Conservation (phyloP, 257 asterid genomes). For the Cruciata laevipes region DNA sequence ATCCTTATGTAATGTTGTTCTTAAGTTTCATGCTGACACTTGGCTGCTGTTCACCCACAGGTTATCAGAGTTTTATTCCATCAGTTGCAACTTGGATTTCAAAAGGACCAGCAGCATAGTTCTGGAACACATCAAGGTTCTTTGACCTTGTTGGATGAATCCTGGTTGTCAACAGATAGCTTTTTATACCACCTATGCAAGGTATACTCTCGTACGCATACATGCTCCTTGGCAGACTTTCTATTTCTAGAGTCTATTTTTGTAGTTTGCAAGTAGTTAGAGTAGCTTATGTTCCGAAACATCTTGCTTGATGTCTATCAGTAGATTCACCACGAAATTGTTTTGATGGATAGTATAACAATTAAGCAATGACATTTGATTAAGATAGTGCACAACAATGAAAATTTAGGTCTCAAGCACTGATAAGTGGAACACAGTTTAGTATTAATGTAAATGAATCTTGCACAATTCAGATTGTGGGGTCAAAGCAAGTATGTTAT, state of each 20-base stretch:
- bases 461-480: too few species aligned
- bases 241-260: not conserved
- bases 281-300: not conserved
- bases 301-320: not conserved
- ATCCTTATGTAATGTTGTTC: not conserved
- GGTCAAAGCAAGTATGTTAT: too few species aligned
- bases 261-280: not conserved
- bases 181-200: slow-evolving; percentile 79
- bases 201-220: slow-evolving; percentile 28
- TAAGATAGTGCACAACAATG: not conserved
- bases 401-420: too few species aligned
- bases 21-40: slow-evolving; percentile 12
- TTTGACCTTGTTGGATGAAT: slow-evolving; percentile 62
- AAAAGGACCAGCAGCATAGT: slow-evolving; percentile 41
- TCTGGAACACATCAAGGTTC: slow-evolving; percentile 38
- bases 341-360: not conserved
- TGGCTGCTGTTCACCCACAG: slow-evolving; percentile 38
- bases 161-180: slow-evolving; percentile 82
- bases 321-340: not conserved
- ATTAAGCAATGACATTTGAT: not conserved
- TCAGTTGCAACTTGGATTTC: slow-evolving; percentile 75
- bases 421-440: too few species aligned
- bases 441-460: too few species aligned
- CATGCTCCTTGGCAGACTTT: not conserved
- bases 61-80: slow-evolving; percentile 57